Evolutionary conservation across 2,329 filamentous ascomycete genomes (phyloP).

Genomic region (Sporothrix brasiliensis): DNA sequence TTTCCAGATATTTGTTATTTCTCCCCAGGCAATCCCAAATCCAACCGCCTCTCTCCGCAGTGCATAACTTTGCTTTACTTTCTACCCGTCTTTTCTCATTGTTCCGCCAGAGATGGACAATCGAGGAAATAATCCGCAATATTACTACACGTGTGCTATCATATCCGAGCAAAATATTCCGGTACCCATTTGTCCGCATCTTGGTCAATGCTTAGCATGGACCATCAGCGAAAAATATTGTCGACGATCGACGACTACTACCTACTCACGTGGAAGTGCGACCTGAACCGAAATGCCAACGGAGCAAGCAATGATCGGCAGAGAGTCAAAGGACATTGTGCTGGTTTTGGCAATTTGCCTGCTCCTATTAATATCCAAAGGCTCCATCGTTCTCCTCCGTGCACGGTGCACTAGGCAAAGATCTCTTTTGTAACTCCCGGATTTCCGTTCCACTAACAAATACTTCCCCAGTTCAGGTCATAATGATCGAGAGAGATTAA

Average conservation of each 20-base stretch:
- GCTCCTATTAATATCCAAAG: slow-evolving; percentile 13
- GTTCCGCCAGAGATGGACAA: neutral
- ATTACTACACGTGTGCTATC: neutral
- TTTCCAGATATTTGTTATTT: neutral
- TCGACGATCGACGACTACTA: no score
- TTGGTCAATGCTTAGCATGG: no score
- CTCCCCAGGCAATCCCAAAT: neutral
- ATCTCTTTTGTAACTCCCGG: neutral
- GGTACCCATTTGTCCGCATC: no score
- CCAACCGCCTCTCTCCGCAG: neutral
- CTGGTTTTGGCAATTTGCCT: neutral
- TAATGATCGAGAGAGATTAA: neutral
- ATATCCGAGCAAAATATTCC: neutral
- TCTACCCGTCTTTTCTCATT: slow-evolving; percentile 17
- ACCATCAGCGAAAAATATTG: no score
- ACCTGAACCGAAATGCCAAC: no score
- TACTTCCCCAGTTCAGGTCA: neutral
- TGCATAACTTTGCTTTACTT: slow-evolving; percentile 27
- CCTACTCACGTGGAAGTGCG: neutral
- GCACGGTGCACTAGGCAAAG: neutral
- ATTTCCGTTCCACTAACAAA: neutral
- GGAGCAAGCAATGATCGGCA: neutral
- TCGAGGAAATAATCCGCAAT: neutral
- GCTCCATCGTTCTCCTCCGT: neutral
- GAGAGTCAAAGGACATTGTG: neutral